These are phyloP conservation scores for Diaporthe citri DNA, from an alignment of 2,329 filamentous ascomycete genomes.

Conservation along the genomic window DNA sequence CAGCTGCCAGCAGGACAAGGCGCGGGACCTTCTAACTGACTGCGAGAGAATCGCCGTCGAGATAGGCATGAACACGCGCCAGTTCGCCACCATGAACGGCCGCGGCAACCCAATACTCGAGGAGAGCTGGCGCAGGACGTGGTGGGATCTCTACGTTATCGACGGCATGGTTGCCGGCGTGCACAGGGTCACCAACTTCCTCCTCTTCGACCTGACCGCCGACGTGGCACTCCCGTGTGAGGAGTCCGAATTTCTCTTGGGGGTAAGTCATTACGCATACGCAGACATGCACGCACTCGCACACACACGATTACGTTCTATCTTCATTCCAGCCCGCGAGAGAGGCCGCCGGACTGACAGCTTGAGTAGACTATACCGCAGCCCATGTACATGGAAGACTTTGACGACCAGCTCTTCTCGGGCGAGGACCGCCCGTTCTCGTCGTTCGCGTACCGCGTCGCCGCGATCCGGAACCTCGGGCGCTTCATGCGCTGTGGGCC, in stretches of 20 bases:
- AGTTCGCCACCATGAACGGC: constrained; percentile 75
- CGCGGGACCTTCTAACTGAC: constrained; percentile 74
- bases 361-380: constrained; percentile 64
- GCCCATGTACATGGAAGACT: constrained; percentile 76
- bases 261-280: constrained; percentile 58
- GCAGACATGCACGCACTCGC: neutral
- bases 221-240: constrained; percentile 86
- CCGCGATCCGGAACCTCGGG: constrained; percentile 82
- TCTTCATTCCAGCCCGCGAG: neutral
- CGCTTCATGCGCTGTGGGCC: constrained; percentile 74
- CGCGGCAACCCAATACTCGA: constrained; percentile 76
- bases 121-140: constrained; percentile 88
- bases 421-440: constrained; percentile 80
- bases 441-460: constrained; percentile 87
- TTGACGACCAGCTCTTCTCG: constrained; percentile 81
- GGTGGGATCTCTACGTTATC: constrained; percentile 88
- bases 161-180: constrained; percentile 89
- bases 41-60: constrained; percentile 80
- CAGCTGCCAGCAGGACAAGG: constrained; percentile 77
- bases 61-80: constrained; percentile 79
- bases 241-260: constrained; percentile 76
- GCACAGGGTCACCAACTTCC: constrained; percentile 77
- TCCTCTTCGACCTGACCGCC: constrained; percentile 74
- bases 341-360: constrained; percentile 29
- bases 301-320: neutral